Conservation (phyloP, 768 basidiomycete genomes). For the Mycena maculata region DNA sequence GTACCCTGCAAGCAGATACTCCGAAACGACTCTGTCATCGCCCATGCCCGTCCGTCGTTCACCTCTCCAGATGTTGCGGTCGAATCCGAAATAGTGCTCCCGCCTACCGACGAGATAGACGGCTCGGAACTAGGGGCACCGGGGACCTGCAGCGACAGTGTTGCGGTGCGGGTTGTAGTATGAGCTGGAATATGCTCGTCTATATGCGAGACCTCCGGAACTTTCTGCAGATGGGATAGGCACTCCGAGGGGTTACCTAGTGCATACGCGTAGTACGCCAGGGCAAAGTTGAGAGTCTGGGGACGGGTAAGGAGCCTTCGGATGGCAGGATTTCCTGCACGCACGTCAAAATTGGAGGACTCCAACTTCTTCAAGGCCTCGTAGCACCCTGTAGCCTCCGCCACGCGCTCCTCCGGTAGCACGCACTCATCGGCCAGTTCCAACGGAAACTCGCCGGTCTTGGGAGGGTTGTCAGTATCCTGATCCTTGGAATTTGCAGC, state of each 20-base stretch:
- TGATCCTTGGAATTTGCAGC: slow-evolving; percentile 61
- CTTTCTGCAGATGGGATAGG: slow-evolving; percentile 64
- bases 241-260: slow-evolving; percentile 74
- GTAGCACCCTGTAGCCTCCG: slow-evolving; percentile 69
- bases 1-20: slow-evolving; percentile 84
- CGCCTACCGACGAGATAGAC: slow-evolving; percentile 62
- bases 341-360: slow-evolving; percentile 66
- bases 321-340: slow-evolving; percentile 42
- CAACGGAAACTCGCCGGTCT: slow-evolving; percentile 51
- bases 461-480: slow-evolving; percentile 61
- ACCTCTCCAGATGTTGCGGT: slow-evolving; percentile 63
- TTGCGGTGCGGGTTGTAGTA: slow-evolving; percentile 55
- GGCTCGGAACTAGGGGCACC: slow-evolving; percentile 44
- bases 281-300: slow-evolving; percentile 73
- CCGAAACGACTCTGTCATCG: slow-evolving; percentile 77
- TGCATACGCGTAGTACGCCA: slow-evolving; percentile 87
- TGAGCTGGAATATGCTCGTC: slow-evolving; percentile 62
- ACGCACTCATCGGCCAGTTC: slow-evolving; percentile 69
- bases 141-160: slow-evolving; percentile 51
- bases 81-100: slow-evolving; percentile 59
- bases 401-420: slow-evolving; percentile 63
- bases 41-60: slow-evolving; percentile 78
- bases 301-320: slow-evolving; percentile 25
- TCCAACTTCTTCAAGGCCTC: slow-evolving; percentile 63
- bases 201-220: slow-evolving; percentile 66